Base-by-base conservation (phyloP, 1,284 basidiomycete genomes). In the Rhodotorula mucilaginosa region DNA sequence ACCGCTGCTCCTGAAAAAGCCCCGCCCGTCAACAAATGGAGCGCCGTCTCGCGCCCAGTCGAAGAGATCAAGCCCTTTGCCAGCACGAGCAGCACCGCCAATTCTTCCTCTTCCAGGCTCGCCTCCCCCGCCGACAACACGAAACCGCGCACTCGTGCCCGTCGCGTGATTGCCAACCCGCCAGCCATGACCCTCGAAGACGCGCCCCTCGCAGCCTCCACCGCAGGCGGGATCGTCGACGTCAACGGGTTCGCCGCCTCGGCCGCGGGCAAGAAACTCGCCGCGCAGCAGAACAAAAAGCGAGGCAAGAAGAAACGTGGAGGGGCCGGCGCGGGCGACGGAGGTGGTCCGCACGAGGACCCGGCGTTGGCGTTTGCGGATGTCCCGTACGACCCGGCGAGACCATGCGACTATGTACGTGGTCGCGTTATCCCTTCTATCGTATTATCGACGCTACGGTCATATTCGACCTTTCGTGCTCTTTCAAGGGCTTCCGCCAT, bases 361-460 rank as follows among this genome's bases (percentile, higher is more conserved):
- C 76, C 77, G 5, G 61, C 67, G 29, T 49, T 78, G 56, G 72
- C 70, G 26, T 79, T 74, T 13, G 81, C 56, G 15, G 68, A 81
- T 69, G 91, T 92, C 76, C 84, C 84, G 47, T 93, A 93, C 78
- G 91, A 93, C 74, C 89, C 90, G 5, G 81, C 88, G 46, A 86
- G 89, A 48, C 91, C 92, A 3, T 93, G 92, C 73, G 91, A 93
- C 76, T 93, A 93, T 60, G 76, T 78, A 62, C 58, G 75, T 69
- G 34, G 34, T 34, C 34, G 34, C 34, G 34, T 34, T 34, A 34
- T 34, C 4, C 34, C 34, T 15, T 15, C 34, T 3, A 31, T 49
- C 34, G 34, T 34, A 7, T 34, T 34, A 39, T 39, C 8, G 39
- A 8, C 15, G 21, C 54, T 13, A 26, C 54, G 54, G 29, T 7